Evolutionary conservation across 108 stramenopile genomes (phyloP).

Genomic region (Pelagomonas calceolata): DNA sequence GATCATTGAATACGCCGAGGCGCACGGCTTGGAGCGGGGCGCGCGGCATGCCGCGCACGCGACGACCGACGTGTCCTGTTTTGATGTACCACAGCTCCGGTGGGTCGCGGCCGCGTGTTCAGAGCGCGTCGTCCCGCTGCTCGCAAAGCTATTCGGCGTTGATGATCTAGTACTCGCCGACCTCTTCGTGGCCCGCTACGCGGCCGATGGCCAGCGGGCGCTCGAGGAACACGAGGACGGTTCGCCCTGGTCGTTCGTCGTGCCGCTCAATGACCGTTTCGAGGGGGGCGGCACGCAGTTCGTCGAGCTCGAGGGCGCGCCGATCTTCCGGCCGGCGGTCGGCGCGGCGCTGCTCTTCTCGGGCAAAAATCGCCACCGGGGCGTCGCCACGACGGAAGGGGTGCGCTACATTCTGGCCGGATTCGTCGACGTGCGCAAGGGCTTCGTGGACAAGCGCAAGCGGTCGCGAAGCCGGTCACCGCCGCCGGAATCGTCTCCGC

Average conservation of each 20-base stretch:
- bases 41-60: constrained; percentile 2
- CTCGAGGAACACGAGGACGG: constrained; percentile 6
- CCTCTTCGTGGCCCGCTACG: constrained; percentile 4
- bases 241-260: background rate
- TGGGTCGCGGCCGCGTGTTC: background rate
- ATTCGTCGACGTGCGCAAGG: background rate
- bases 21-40: background rate
- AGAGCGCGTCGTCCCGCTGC: background rate
- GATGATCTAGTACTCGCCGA: background rate
- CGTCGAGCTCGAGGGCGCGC: constrained; percentile 1
- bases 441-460: background rate
- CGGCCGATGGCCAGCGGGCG: constrained; percentile 1
- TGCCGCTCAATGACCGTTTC: constrained; percentile 3
- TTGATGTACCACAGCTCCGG: background rate
- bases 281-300: constrained; percentile 3
- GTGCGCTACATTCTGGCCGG: constrained; percentile 1
- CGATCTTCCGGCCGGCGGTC: background rate
- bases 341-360: background rate
- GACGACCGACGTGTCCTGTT: constrained; percentile 3
- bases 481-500: too few species aligned
- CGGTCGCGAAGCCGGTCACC: too few species aligned
- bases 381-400: background rate
- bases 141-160: background rate
- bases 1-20: too few species aligned
- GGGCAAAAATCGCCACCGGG: background rate